Conservation (phyloP, 2,329 filamentous ascomycete species). For the Aspergillus uvarum region DNA sequence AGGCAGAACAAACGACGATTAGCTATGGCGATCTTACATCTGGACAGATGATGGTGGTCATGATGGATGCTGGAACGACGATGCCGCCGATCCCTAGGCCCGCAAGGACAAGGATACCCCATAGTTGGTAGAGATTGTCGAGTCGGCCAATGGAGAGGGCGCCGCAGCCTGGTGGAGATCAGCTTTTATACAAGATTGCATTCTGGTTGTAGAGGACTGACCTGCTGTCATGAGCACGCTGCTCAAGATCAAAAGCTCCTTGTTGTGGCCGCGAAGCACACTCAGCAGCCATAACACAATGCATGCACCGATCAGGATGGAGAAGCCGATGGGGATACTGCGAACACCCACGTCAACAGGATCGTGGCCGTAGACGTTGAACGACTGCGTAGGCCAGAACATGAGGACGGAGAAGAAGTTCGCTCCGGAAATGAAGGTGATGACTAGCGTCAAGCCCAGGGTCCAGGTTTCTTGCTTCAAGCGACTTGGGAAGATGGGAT, state of each 20-base stretch:
- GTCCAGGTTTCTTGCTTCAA: slow-evolving; percentile 52
- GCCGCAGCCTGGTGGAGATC: slow-evolving; percentile 47
- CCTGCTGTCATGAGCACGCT: slow-evolving; percentile 65
- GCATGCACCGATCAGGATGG: slow-evolving; percentile 61
- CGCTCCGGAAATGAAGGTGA: slow-evolving; percentile 60
- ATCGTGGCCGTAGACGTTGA: slow-evolving; percentile 66
- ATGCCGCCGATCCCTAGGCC: slow-evolving; percentile 67
- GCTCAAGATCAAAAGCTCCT: slow-evolving; percentile 59
- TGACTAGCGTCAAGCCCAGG: slow-evolving; percentile 54
- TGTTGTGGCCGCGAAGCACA: slow-evolving; percentile 58
- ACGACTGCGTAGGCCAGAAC: slow-evolving; percentile 65
- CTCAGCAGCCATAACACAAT: slow-evolving; percentile 60
- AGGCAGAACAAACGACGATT: background rate
- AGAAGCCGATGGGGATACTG: slow-evolving; percentile 63
- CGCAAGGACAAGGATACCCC: slow-evolving; percentile 60
- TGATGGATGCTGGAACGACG: slow-evolving; percentile 66
- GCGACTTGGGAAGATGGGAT: slow-evolving; percentile 48
- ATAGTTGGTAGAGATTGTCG: slow-evolving; percentile 57
- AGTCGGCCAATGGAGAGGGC: slow-evolving; percentile 51
- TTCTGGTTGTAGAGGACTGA: slow-evolving; percentile 19
- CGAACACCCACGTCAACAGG: slow-evolving; percentile 64
- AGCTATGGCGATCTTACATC: slow-evolving; percentile 44
- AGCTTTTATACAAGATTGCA: background rate
- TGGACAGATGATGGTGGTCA: slow-evolving; percentile 68
- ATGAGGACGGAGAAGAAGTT: slow-evolving; percentile 58